These are phyloP conservation scores for Tetracentron sinense DNA, from an alignment of 164 flowering plant genomes.

Conservation along the genomic window DNA sequence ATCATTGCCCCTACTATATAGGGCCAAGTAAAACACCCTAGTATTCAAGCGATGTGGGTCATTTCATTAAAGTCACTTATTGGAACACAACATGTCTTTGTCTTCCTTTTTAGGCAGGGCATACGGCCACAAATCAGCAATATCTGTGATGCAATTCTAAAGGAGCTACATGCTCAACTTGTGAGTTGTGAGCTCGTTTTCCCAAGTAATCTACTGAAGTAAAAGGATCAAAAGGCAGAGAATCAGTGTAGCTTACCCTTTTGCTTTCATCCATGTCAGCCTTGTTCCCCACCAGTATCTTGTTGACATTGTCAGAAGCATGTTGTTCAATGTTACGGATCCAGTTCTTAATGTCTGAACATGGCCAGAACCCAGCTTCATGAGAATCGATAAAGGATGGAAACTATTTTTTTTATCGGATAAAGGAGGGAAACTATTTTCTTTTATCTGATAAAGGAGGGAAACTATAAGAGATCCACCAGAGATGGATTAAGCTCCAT, in stretches of 20 bases:
- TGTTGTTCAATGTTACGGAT: constrained; percentile 85
- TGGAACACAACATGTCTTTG: no score
- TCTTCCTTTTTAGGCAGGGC: no score
- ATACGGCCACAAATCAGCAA: no score
- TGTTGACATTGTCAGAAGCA: constrained; percentile 86
- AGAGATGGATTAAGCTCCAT: not conserved
- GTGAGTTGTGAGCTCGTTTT: not conserved
- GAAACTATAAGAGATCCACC: no score
- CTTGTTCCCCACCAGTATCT: constrained; percentile 78
- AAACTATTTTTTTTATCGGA: no score
- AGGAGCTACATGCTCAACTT: not conserved
- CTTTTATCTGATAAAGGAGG: no score
- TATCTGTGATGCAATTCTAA: not conserved
- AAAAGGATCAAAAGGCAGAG: not conserved
- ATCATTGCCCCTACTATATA: no score
- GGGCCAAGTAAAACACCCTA: no score
- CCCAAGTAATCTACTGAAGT: not conserved
- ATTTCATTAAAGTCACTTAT: no score
- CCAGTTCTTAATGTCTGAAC: constrained; percentile 77
- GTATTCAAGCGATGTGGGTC: no score
- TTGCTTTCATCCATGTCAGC: constrained; percentile 91
- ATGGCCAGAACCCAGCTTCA: not conserved
- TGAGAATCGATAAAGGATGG: not conserved
- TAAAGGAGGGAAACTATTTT: no score
- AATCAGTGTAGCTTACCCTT: constrained; percentile 40